Base-by-base conservation (phyloP, 768 basidiomycete genomes). In the Kwoniella botswanensis region DNA sequence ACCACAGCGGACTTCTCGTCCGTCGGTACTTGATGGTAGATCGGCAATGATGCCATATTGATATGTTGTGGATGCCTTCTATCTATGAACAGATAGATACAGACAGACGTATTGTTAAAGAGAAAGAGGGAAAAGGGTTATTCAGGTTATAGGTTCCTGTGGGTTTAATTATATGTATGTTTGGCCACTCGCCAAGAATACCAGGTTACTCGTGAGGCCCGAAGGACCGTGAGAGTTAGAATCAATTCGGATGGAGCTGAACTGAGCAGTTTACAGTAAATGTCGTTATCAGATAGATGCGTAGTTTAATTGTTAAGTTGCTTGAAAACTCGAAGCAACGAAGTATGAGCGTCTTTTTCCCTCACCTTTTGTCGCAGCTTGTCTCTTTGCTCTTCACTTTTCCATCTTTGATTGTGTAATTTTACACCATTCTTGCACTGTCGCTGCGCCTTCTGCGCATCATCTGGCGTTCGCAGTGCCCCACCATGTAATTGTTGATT, bases 1-100 rank as follows among this genome's bases (percentile, higher is more conserved):
- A 56, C 42, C 54, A 55, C 13, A 15, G 61, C 24, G n/a, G 22
- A 17, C 50, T 72, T 68, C 52, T 72, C 71, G 52, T 68, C 65
- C 52, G 60, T 42, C 21, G 71, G 50, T 41, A 60, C 35, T 26
- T 35, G 50, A 41, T 65, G 65, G 55, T 60, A 62, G 11, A 35
- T 44, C 11, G 57, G 64, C 60, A 71, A 29, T 13, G 61, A 46
- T 24, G 61, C 42, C 67, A 69, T 69, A 41, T 21, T 58, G 55
- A 53, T 11, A 35, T 58, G 57, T 6, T 59, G 3, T 59, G 44
- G 12, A 7, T 2, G 12, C 12, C 43, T 24, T 55, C 22, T 54
- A 24, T 43, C 22, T 35, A 60, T 35, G 35, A 35, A 35, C 35
- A 35, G 35, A 35, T 35, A 35, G 6, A 35, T 35, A 35, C 35